Evolutionary conservation across 768 basidiomycete genomes (phyloP), one percentile per base, ranked within the genome.

Genomic region (Russula griseocarnosa): DNA sequence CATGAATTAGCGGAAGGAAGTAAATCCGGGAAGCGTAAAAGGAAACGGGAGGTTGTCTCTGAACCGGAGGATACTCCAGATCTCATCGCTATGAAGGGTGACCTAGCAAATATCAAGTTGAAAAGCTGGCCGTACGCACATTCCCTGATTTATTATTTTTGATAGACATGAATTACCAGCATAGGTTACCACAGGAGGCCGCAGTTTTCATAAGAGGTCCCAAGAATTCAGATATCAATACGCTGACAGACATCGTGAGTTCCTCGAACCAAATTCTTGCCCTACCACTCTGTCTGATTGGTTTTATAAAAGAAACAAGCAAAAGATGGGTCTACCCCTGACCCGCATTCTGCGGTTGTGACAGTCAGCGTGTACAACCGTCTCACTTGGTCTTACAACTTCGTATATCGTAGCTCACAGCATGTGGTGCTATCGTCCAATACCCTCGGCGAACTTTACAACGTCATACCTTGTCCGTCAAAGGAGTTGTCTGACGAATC

Each of bases 361-460:
- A 83, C 80, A 34, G 69, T 88, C 34, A 83, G 87, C 3, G 75
- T 89, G 9, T 79, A 89, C 70, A 82, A 81, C 66, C 83, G 80
- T 60, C 75, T 86, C 28, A 69, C 80, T 24, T 90, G 87, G 86
- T 78, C 81, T 24, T 81, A 81, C 58, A 83, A 82, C 57, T 79
- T 81, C 57, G 75, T 87, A 13, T 77, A 77, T 53, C 86, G 87
- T 42, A 75, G 79, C 61, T 91, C 90, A 10, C 86, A 86, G 68
- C 88, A 91, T 70, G 81, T 79, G 13, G 71, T 89, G 8, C 71
- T 87, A 18, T 85, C 88, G n/a, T 86, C 85, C 5, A 87, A 92
- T 69, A 88, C 85, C 0, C 80, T 94, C 3, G 80, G 78, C 22
- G 86, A 90, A 65, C 72, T 92, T 14, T 81, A 81, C 61, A 74